phyloP scores from a whole-genome alignment of 371 early-diverging fungal genomes.

The Apophysomyces ossiformis region DNA sequence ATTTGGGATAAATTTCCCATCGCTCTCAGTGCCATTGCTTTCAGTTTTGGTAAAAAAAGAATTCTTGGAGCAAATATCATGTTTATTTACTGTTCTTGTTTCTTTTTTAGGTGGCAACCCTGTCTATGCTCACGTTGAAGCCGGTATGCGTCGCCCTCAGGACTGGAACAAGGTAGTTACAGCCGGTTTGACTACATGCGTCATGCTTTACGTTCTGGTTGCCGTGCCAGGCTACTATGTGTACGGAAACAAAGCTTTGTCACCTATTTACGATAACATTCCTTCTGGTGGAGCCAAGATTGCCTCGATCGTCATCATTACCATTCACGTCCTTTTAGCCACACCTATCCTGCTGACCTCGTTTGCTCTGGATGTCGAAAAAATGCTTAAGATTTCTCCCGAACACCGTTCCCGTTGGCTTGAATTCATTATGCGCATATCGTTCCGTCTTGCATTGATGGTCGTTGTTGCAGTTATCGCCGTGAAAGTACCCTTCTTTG shows the following conservation, averaged over 20 bases:
- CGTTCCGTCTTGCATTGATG: conserved; percentile 51
- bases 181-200: conserved; percentile 70
- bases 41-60: conserved; percentile 51
- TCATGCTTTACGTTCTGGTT: conserved; percentile 74
- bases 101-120: conserved; percentile 35
- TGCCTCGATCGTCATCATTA: conserved; percentile 77
- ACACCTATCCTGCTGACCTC: conserved; percentile 84
- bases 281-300: conserved; percentile 66
- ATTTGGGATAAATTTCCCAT: conserved; percentile 60
- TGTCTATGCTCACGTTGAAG: conserved; percentile 69
- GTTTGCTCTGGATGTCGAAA: conserved; percentile 77
- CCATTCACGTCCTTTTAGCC: conserved; percentile 82
- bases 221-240: conserved; percentile 82
- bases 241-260: conserved; percentile 71
- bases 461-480: conserved; percentile 54
- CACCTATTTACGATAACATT: conserved; percentile 78
- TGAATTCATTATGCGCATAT: conserved; percentile 51
- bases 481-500: conserved; percentile 68
- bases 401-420: conserved; percentile 29
- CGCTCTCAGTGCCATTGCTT: conserved; percentile 65
- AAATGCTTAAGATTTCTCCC: conserved; percentile 44
- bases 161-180: conserved; percentile 77
- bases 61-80: background rate
- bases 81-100: conserved; percentile 54
- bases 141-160: conserved; percentile 77